Base-by-base conservation (phyloP, 345 rosid species). In the Acer yangbiense region DNA sequence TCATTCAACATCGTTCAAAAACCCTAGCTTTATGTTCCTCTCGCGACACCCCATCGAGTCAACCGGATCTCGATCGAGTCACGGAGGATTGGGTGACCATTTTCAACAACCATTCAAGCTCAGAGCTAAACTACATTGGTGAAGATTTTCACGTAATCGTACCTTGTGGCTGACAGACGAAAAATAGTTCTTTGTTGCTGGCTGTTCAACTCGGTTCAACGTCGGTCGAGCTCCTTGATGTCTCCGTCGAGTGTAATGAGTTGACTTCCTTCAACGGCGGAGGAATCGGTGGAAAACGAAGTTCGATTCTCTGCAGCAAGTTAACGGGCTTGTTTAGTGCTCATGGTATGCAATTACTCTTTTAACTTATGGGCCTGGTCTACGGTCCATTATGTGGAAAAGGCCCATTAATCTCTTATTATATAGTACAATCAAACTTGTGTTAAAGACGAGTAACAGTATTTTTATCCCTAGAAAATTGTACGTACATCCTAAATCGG, bases 351-450 rank as follows among this genome's bases (percentile, higher is more conserved):
- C 55, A 12, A 50, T 9, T 50, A 4, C 55, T 14, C 3, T 50
- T 14, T 12, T 11, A 14, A 50, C 4, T 50, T 25, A 4, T 23
- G 17, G 75, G 77, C 16, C 82, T 88, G n/a, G 87, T 92, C 66
- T 50, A 14, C 16, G 54, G 54, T 17, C 54, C 54, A 48, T 48
- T 48, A 11, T 35, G 73, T 82, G 0, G 81, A 90, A 87, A 52
- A 13, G 21, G 0, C 62, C 81, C 21, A 83, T 79, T 46, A 21
- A 5, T 5, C 20, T 43, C 46, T 8, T 35, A 4, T n/a, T n/a
- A n/a, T n/a, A n/a, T 35, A 35, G 6, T 35, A 35, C 39, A 35
- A 35, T 35, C 39, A 35, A 35, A 35, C 39, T 35, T 35, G 39
- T 35, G 39, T 35, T 35, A 35, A 35, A 35, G 39, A 35, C 35